Base-by-base conservation (phyloP, 148 eudicot species). In the Rhododendron kiyosumense region DNA sequence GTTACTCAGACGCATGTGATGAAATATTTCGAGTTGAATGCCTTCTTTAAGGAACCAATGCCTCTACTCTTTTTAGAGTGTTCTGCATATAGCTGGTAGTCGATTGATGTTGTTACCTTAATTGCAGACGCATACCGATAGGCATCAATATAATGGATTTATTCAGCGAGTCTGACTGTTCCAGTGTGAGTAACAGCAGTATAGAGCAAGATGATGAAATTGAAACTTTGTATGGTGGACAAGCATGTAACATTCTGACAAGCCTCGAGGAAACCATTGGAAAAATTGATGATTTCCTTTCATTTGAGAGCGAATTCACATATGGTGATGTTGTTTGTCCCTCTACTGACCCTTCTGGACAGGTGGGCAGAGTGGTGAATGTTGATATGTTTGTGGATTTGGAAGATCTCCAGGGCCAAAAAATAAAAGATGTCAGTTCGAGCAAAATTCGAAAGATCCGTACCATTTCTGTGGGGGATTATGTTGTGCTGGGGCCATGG, bases 241-340 rank as follows among this genome's bases (percentile, higher is more conserved):
- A 94, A 28, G 99, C 99, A 30, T 89, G 88, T 85, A 92, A 88
- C 84, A 93, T 97, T 71, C 88, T 97, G 49, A 94, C 98, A 48
- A 93, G 89, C 87, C 98, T 97, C 2, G 96, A 95, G 86, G 95
- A 95, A 86, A 90, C 95, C 43, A 94, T 97, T 38, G 94, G 91
- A 41, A 97, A 97, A 86, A 96, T 97, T 43, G 99, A 97, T 51
- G 97, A 97, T 91, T 92, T 95, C 63, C 96, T 97, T 82, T 92
- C 92, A 20, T 97, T 95, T 76, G 99, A 97, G 89, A 93, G 98
- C 84, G 90, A 85, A 61, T 95, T 93, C 86, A 63, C 81, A 18
- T 91, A 90, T 84, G 98, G 98, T n/a, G 98, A 94, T 88, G 81
- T 94, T 83, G 99, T 97, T 63, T 88, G 92, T 63, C 87, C 91